These are phyloP conservation scores for Magnusiomyces paraingens DNA, from an alignment of 1,139 yeast species.

Conservation along the genomic window DNA sequence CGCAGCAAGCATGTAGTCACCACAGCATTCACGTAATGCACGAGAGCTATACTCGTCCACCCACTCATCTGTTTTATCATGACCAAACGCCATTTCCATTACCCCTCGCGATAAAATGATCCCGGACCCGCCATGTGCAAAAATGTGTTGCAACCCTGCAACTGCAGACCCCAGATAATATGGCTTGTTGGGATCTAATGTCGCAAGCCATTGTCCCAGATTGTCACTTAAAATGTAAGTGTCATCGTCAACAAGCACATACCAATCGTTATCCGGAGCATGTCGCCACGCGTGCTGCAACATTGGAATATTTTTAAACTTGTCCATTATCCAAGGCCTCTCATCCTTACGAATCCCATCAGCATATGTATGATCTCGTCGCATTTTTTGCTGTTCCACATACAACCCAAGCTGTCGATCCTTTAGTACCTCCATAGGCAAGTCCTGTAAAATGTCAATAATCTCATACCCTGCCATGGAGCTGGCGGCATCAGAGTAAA, in stretches of 20 bases:
- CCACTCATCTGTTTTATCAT: conserved; percentile 19
- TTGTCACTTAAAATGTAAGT: conserved; percentile 30
- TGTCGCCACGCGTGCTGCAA: conserved; percentile 31
- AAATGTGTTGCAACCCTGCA: conserved; percentile 21
- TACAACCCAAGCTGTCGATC: conserved; percentile 13
- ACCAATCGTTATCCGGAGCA: conserved; percentile 33
- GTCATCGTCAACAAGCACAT: conserved; percentile 36
- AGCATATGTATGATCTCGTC: conserved; percentile 12
- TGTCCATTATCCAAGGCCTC: conserved; percentile 33
- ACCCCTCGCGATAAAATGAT: conserved; percentile 14
- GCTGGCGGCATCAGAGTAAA: conserved; percentile 33
- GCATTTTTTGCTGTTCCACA: conserved; percentile 12
- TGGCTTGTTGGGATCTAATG: conserved; percentile 26
- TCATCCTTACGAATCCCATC: background rate
- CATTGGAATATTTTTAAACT: conserved; percentile 37
- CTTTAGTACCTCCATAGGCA: conserved; percentile 15
- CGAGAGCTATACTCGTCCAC: conserved; percentile 24
- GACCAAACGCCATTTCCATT: conserved; percentile 20
- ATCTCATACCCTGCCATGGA: conserved; percentile 32
- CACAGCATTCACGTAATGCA: conserved; percentile 31
- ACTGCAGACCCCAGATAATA: conserved; percentile 26
- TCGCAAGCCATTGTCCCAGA: conserved; percentile 24
- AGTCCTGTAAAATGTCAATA: conserved; percentile 29
- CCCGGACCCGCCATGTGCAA: conserved; percentile 36
- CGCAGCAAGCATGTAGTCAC: conserved; percentile 34